These are phyloP conservation scores for Iberis pinnata DNA, from an alignment of 345 rosid genomes.

Conservation along the genomic window DNA sequence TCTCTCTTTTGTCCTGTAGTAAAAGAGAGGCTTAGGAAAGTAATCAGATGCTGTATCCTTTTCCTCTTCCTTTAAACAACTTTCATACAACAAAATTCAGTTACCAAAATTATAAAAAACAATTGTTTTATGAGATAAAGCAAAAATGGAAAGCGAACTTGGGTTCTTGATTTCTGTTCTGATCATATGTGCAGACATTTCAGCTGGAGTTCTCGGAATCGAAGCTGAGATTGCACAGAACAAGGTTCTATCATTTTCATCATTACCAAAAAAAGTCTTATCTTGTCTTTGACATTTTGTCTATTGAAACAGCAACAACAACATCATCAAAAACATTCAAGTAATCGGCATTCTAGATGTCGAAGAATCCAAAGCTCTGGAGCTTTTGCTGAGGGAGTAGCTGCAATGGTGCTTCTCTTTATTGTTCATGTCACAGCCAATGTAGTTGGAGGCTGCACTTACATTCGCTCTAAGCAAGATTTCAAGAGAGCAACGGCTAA, in stretches of 20 bases:
- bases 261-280: background rate
- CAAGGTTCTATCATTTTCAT: constrained; percentile 20
- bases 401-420: constrained; percentile 52
- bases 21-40: constrained; percentile 23
- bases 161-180: constrained; percentile 31
- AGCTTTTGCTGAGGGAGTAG: constrained; percentile 71
- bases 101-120: background rate
- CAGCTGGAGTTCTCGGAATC: constrained; percentile 33
- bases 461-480: constrained; percentile 50
- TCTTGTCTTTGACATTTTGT: background rate
- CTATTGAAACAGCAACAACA: constrained; percentile 19
- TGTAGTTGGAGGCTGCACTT: constrained; percentile 63
- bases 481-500: constrained; percentile 45
- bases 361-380: constrained; percentile 54
- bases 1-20: constrained; percentile 21
- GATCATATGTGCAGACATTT: constrained; percentile 34
- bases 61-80: constrained; percentile 16
- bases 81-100: constrained; percentile 18
- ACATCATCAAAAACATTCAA: constrained; percentile 54
- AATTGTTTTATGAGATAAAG: background rate
- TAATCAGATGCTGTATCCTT: constrained; percentile 15
- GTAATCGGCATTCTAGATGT: constrained; percentile 48
- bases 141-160: constrained; percentile 24
- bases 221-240: constrained; percentile 33
- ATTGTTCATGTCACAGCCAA: constrained; percentile 57